These are phyloP conservation scores for Smithsoniella earleae DNA, from an alignment of 163 green algal genomes.

Conservation along the genomic window DNA sequence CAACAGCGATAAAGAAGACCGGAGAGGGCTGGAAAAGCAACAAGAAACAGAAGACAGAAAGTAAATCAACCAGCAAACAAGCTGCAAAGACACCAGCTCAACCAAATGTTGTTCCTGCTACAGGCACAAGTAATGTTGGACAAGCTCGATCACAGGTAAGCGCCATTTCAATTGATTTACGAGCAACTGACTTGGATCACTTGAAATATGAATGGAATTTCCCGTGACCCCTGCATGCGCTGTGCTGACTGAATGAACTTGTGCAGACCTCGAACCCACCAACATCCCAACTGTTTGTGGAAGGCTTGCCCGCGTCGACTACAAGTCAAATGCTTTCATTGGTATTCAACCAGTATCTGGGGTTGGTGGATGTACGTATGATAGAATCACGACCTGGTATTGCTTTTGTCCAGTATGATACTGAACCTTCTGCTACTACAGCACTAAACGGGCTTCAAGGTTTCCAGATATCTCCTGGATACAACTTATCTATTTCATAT, in stretches of 20 bases:
- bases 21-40: slow-evolving; percentile 49
- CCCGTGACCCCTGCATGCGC: no score
- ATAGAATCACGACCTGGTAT: slow-evolving; percentile 86
- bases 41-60: slow-evolving; percentile 53
- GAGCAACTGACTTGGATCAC: no score
- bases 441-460: slow-evolving; percentile 81
- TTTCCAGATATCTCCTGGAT: slow-evolving; percentile 85
- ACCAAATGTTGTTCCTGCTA: slow-evolving; percentile 14
- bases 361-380: slow-evolving; percentile 63
- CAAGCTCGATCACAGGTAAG: not conserved
- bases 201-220: no score
- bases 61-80: slow-evolving; percentile 43
- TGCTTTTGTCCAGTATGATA: slow-evolving; percentile 95
- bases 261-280: slow-evolving; percentile 44
- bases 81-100: slow-evolving; percentile 29
- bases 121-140: not conserved
- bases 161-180: no score
- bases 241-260: not conserved
- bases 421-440: slow-evolving; percentile 64
- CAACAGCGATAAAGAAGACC: slow-evolving; percentile 33
- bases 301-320: slow-evolving; percentile 78
- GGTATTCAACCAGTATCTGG: slow-evolving; percentile 90
- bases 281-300: slow-evolving; percentile 91
- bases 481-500: slow-evolving; percentile 81
- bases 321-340: slow-evolving; percentile 81